Evolutionary conservation across 2,329 filamentous ascomycete species (phyloP).

Genomic region (Dendrostoma leiphaemia): DNA sequence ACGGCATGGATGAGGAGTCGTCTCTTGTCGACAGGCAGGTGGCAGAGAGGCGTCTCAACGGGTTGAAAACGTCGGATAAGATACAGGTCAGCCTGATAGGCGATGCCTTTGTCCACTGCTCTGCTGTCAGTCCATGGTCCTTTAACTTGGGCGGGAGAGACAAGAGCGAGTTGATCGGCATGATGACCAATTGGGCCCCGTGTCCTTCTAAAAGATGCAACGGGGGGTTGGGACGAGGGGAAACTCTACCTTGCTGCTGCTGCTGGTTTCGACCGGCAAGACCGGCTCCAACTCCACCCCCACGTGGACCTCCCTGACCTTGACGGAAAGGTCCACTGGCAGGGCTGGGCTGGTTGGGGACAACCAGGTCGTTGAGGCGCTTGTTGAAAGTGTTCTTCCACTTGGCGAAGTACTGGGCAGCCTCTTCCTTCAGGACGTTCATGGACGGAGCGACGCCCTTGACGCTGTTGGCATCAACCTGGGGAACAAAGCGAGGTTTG

Average conservation of each 20-base stretch:
- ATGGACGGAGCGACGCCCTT: constrained; percentile 32
- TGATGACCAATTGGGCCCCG: too few relatives aligned
- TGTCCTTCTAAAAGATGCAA: too few relatives aligned
- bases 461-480: constrained; percentile 19
- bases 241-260: constrained; percentile 15
- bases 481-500: constrained; percentile 6
- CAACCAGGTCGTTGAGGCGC: constrained; percentile 67
- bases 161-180: too few relatives aligned
- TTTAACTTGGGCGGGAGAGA: neutral
- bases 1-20: constrained; percentile 69
- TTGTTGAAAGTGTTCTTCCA: constrained; percentile 73
- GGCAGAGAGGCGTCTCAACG: constrained; percentile 58
- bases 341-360: constrained; percentile 39
- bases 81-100: constrained; percentile 38
- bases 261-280: constrained; percentile 4
- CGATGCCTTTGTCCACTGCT: constrained; percentile 29
- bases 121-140: constrained; percentile 18
- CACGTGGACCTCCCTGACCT: constrained; percentile 25
- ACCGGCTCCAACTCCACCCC: constrained; percentile 23
- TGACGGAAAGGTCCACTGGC: constrained; percentile 22
- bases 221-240: too few relatives aligned
- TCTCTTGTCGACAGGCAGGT: constrained; percentile 59
- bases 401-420: constrained; percentile 70
- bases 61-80: constrained; percentile 56
- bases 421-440: constrained; percentile 65